Evolutionary conservation across 2,329 filamentous ascomycete genomes (phyloP).

Genomic region (Myotisia sp.): DNA sequence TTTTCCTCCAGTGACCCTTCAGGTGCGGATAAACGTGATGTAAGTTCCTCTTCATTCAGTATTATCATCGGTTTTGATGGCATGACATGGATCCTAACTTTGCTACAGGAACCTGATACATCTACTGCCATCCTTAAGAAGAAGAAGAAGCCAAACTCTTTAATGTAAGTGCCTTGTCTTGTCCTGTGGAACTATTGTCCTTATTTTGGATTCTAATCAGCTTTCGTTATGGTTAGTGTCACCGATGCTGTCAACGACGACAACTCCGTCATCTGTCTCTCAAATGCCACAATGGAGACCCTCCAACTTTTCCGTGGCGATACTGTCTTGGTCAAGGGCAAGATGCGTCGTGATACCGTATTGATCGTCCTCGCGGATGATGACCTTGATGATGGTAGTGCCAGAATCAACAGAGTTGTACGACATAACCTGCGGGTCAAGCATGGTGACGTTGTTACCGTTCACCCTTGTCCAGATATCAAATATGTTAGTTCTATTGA

Average conservation of each 20-base stretch:
- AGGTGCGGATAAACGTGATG: constrained; percentile 71
- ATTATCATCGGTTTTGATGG: background rate
- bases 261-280: constrained; percentile 97
- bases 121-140: constrained; percentile 97
- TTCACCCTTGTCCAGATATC: constrained; percentile 96
- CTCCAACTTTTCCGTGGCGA: constrained; percentile 97
- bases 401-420: constrained; percentile 94
- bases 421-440: constrained; percentile 97
- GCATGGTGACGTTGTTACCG: constrained; percentile 94
- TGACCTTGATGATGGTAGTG: constrained; percentile 92
- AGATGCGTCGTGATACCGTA: constrained; percentile 99
- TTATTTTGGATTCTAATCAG: constrained; percentile 21
- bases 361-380: constrained; percentile 95
- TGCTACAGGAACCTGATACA: constrained; percentile 65
- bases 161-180: constrained; percentile 54
- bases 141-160: constrained; percentile 99
- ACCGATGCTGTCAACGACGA: constrained; percentile 98
- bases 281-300: constrained; percentile 97
- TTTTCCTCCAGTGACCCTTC: constrained; percentile 57
- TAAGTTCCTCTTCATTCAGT: constrained; percentile 34
- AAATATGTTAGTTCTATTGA: constrained; percentile 69
- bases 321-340: constrained; percentile 94
- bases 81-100: constrained; percentile 15
- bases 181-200: background rate
- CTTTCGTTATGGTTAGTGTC: constrained; percentile 49